These are phyloP conservation scores for Fusarium sp. DNA, from an alignment of 2,329 filamentous ascomycete genomes.

Conservation along the genomic window DNA sequence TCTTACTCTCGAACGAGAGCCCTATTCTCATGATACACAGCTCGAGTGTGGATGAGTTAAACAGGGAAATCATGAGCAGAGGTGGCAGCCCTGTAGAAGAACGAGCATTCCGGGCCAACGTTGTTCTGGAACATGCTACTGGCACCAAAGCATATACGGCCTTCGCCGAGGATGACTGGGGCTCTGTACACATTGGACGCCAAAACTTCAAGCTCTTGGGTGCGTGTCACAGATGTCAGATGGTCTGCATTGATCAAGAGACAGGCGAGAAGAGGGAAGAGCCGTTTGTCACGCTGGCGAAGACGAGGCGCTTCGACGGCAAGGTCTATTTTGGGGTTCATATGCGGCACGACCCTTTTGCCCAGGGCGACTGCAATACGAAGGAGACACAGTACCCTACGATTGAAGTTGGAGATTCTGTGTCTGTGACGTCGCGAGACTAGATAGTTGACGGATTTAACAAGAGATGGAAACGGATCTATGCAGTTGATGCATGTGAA, in stretches of 20 bases:
- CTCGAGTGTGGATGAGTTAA: slow-evolving; percentile 80
- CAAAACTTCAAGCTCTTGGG: slow-evolving; percentile 76
- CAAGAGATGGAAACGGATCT: not conserved
- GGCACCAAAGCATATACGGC: slow-evolving; percentile 55
- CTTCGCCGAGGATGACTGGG: slow-evolving; percentile 85
- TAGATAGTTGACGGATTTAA: not conserved
- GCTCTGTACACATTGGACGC: slow-evolving; percentile 68
- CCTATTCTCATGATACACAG: slow-evolving; percentile 86
- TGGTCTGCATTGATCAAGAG: slow-evolving; percentile 92
- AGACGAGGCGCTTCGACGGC: slow-evolving; percentile 81
- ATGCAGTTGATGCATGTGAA: not conserved
- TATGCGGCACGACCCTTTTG: slow-evolving; percentile 59
- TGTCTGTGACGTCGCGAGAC: slow-evolving; percentile 38
- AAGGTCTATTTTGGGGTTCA: slow-evolving; percentile 92
- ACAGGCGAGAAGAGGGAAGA: slow-evolving; percentile 81
- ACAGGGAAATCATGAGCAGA: slow-evolving; percentile 70
- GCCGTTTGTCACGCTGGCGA: slow-evolving; percentile 86
- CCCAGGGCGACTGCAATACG: not conserved
- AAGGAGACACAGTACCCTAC: slow-evolving; percentile 47
- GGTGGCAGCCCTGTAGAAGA: slow-evolving; percentile 71
- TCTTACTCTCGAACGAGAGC: slow-evolving; percentile 90
- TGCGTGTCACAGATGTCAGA: slow-evolving; percentile 87
- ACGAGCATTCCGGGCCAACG: slow-evolving; percentile 86
- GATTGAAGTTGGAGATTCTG: slow-evolving; percentile 60
- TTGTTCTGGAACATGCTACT: slow-evolving; percentile 68